Evolutionary conservation across 2,329 filamentous ascomycete species (phyloP), one percentile per base, ranked within the genome.

Genomic region (Cercospora citrullina): DNA sequence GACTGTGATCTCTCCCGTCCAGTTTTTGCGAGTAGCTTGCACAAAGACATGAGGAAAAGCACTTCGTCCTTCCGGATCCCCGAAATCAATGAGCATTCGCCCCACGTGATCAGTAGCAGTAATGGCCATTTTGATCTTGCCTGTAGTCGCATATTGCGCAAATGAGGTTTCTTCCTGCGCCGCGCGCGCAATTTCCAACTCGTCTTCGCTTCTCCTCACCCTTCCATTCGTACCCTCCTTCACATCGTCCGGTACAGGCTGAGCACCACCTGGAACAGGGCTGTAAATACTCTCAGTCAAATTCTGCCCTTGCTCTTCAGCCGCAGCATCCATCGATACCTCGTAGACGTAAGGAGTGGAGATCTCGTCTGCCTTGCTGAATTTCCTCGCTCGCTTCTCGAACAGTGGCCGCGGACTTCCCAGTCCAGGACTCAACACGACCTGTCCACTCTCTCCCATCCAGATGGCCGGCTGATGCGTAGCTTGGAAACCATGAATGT

Each of bases 381-480:
- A 84, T 2, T 75, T 70, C 30, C 82, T 73, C 5, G 79, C 82
- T 4, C 82, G 75, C 53, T 82, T 77, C 51, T 80, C 74, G 68
- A 84, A 84, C 7, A 80, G 69, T 0, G 75, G 67, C 63, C 72
- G 66, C 7, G 77, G 71, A 12, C 72, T 67, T 9, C 78, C 77
- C 51, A 81, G 74, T 0, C 82, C 81, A 0, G 82, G 79, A 45
- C 74, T 77, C 3, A 85, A 57, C 3, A 84, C 80, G 1, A 82
- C 77, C 71, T 84, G 82, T 6, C 83, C 83, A 10, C 80, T 77
- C 71, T 85, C 83, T 3, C 82, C 83, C 81, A 85, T 84, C 83
- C 83, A 84, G n/a, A 85, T 85, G 0, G 83, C 83, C 0, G 83
- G 83, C 69, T 84, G 83, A 65, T 84, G 83, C 0, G 83, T 84